These are phyloP conservation scores for Hyaloscypha bicolor DNA, from an alignment of 495 filamentous ascomycete genomes.

Conservation along the genomic window DNA sequence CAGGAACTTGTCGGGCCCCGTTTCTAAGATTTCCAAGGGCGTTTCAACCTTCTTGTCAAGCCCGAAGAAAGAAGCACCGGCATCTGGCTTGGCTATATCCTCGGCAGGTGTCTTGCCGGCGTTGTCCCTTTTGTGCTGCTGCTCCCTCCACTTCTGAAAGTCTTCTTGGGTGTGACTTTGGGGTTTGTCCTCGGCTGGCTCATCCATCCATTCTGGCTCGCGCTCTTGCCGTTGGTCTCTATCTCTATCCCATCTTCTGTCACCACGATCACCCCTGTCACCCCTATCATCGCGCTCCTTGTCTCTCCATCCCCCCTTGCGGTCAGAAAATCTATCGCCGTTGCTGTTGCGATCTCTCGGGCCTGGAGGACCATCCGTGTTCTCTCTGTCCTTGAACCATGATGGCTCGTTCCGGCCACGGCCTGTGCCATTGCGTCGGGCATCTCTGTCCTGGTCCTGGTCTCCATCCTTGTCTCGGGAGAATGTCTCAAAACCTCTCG, in stretches of 20 bases:
- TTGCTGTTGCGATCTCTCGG: slow-evolving; percentile 34
- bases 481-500: slow-evolving; percentile 50
- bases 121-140: slow-evolving; percentile 63
- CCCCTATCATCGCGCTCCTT: slow-evolving; percentile 36
- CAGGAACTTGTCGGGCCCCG: slow-evolving; percentile 80
- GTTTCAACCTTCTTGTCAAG: slow-evolving; percentile 54
- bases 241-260: slow-evolving; percentile 63
- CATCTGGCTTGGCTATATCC: slow-evolving; percentile 24
- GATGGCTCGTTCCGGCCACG: slow-evolving; percentile 55
- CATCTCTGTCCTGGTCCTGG: slow-evolving; percentile 35
- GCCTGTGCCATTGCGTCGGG: slow-evolving; percentile 43
- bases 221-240: slow-evolving; percentile 62
- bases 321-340: slow-evolving; percentile 32
- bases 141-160: slow-evolving; percentile 93
- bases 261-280: slow-evolving; percentile 50
- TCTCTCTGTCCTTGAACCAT: slow-evolving; percentile 53
- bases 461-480: slow-evolving; percentile 52
- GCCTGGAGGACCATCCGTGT: slow-evolving; percentile 24
- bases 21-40: slow-evolving; percentile 65
- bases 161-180: slow-evolving; percentile 83
- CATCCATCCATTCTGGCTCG: slow-evolving; percentile 87
- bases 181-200: slow-evolving; percentile 68
- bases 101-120: slow-evolving; percentile 47
- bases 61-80: slow-evolving; percentile 34
- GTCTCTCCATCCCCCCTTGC: slow-evolving; percentile 35